Evolutionary conservation across 306 rosid species (phyloP).

Genomic region (Inga leiocalycina): DNA sequence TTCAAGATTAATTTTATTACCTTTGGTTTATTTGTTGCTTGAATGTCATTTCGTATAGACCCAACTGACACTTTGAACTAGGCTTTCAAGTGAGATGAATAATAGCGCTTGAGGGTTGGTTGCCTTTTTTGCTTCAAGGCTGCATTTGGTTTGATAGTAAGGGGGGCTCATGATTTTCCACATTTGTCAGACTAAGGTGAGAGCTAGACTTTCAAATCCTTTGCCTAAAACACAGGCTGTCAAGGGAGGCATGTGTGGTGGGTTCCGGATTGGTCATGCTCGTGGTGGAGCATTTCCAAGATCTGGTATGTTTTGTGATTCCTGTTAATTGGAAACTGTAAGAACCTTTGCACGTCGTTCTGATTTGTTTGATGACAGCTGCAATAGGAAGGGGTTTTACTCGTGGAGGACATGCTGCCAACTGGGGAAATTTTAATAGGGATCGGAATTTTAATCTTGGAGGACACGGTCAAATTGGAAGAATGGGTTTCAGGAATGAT

Average conservation of each 20-base stretch:
- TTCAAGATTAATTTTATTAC: conserved; percentile 9
- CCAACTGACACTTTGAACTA: neutral
- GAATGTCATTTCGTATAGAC: neutral
- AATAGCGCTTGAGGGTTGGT: neutral
- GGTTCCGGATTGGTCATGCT: conserved; percentile 67
- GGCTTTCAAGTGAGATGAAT: neutral
- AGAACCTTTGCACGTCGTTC: conserved; percentile 11
- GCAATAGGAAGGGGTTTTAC: conserved; percentile 60
- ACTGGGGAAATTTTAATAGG: conserved; percentile 49
- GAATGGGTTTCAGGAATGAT: conserved; percentile 46
- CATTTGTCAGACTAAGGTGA: conserved; percentile 61
- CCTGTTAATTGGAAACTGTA: conserved; percentile 22
- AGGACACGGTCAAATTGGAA: conserved; percentile 55
- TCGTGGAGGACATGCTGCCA: conserved; percentile 49
- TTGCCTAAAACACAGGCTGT: conserved; percentile 83
- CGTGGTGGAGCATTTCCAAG: conserved; percentile 51
- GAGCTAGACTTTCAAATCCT: conserved; percentile 93
- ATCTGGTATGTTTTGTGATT: conserved; percentile 47
- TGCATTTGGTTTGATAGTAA: conserved; percentile 7
- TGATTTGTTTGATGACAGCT: conserved; percentile 16
- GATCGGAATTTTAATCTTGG: conserved; percentile 50
- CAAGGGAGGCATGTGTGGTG: conserved; percentile 85
- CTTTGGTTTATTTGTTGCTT: neutral
- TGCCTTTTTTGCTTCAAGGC: conserved; percentile 14
- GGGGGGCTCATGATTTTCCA: conserved; percentile 21